Conservation (phyloP, 805 yeast genomes). For the Candida xiaguanensis region DNA sequence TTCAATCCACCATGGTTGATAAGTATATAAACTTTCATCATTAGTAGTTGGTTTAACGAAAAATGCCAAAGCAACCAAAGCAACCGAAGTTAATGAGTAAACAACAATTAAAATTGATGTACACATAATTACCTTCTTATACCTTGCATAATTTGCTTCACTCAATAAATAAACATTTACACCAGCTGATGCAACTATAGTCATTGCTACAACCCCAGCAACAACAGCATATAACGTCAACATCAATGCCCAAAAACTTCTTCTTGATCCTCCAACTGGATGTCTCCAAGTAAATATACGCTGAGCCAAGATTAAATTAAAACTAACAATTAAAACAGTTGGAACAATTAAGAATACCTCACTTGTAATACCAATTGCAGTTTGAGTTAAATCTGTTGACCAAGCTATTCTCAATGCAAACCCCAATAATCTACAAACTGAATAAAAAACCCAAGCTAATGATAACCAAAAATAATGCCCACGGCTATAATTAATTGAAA, state of each 20-base stretch:
- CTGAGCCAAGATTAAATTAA: conserved; percentile 65
- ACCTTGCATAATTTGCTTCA: conserved; percentile 42
- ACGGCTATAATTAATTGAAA: conserved; percentile 44
- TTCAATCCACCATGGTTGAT: conserved; percentile 79
- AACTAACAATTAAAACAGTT: conserved; percentile 53
- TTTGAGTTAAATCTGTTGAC: conserved; percentile 47
- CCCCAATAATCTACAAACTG: conserved; percentile 53
- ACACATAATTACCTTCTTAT: conserved; percentile 52
- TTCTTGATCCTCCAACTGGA: conserved; percentile 61
- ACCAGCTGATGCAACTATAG: conserved; percentile 57
- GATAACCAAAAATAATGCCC: conserved; percentile 61
- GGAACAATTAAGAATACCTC: conserved; percentile 56
- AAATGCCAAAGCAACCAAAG: conserved; percentile 49
- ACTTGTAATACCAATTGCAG: conserved; percentile 52
- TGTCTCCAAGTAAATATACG: conserved; percentile 76
- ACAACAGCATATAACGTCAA: conserved; percentile 50
- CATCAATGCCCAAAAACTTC: conserved; percentile 50
- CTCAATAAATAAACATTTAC: conserved; percentile 58
- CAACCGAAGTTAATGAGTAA: conserved; percentile 53
- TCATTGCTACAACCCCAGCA: conserved; percentile 58
- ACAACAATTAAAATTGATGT: conserved; percentile 28
- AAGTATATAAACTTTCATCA: conserved; percentile 51
- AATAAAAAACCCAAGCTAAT: conserved; percentile 51
- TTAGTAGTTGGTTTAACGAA: conserved; percentile 50
- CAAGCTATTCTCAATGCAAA: conserved; percentile 56